A percentile compares a stretch with the other conserved stretches of the same genome.
phyloP scores from a whole-genome alignment of 139 green algal genomes.

The Eudorina sp. region DNA sequence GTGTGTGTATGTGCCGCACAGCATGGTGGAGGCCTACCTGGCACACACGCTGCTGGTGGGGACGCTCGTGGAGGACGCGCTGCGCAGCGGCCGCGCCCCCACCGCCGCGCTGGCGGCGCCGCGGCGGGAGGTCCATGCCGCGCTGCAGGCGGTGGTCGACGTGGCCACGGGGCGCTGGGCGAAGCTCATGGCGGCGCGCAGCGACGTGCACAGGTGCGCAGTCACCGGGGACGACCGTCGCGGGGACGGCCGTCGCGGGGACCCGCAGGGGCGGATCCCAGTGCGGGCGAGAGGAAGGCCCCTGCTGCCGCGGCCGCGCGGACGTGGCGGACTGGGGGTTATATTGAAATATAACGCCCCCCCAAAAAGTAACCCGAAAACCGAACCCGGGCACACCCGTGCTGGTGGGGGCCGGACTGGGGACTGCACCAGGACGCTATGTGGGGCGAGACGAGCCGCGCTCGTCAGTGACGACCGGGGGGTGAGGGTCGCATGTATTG shows the following conservation, averaged over 20 bases:
- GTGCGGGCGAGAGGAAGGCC: too few species aligned
- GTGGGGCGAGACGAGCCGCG: too few species aligned
- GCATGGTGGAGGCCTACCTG: slow-evolving; percentile 61
- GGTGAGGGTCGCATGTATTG: too few species aligned
- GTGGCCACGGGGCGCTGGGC: slow-evolving; percentile 78
- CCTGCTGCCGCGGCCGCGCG: too few species aligned
- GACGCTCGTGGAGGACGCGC: slow-evolving; percentile 43
- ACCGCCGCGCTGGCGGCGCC: slow-evolving; percentile 10
- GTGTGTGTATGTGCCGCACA: not conserved
- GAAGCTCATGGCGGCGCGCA: slow-evolving; percentile 77
- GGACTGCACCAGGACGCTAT: too few species aligned
- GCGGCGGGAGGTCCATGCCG: slow-evolving; percentile 47
- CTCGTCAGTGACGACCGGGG: too few species aligned
- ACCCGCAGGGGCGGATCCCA: not conserved
- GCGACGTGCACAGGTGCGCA: slow-evolving; percentile 51
- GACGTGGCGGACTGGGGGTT: too few species aligned
- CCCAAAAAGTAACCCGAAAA: too few species aligned
- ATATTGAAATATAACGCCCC: too few species aligned
- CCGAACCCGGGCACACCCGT: too few species aligned
- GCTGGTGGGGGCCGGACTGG: too few species aligned
- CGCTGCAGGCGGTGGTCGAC: slow-evolving; percentile 69
- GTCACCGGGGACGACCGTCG: too few species aligned
- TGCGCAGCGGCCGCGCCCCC: slow-evolving; percentile 14
- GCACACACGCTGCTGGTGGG: slow-evolving; percentile 50
- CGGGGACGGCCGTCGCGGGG: not conserved